These are phyloP conservation scores for Botrytis fragariae DNA, from an alignment of 2,329 filamentous ascomycete genomes.

Conservation along the genomic window DNA sequence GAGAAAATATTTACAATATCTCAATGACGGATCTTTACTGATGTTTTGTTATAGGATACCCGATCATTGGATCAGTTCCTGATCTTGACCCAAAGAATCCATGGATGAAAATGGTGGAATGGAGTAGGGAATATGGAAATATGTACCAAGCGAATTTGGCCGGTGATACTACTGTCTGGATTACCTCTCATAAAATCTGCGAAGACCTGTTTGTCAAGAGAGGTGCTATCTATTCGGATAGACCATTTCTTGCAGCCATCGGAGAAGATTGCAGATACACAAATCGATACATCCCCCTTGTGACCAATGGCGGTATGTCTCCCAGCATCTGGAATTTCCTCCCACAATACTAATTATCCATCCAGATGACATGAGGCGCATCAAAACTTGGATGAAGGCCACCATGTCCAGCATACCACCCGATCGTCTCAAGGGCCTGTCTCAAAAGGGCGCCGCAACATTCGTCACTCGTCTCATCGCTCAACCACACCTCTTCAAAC, in stretches of 20 bases:
- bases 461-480: slow-evolving; percentile 17
- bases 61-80: slow-evolving; percentile 25
- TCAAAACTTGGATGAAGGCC: slow-evolving; percentile 22
- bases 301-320: slow-evolving; percentile 21
- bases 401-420: slow-evolving; percentile 27
- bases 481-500: slow-evolving; percentile 22
- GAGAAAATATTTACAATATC: not conserved
- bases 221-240: slow-evolving; percentile 39
- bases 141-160: slow-evolving; percentile 47
- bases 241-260: slow-evolving; percentile 21
- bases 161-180: slow-evolving; percentile 41
- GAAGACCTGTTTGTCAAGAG: slow-evolving; percentile 45
- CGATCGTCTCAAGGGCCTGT: slow-evolving; percentile 28
- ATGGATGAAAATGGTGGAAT: slow-evolving; percentile 45
- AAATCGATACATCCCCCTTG: slow-evolving; percentile 22
- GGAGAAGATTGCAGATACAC: slow-evolving; percentile 18
- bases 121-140: slow-evolving; percentile 40
- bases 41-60: slow-evolving; percentile 18
- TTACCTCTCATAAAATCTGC: slow-evolving; percentile 43
- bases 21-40: not conserved
- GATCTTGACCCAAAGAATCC: slow-evolving; percentile 33
- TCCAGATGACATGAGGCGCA: slow-evolving; percentile 22
- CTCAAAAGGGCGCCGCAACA: slow-evolving; percentile 18
- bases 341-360: not conserved
- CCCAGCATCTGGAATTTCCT: not conserved